phyloP scores from a whole-genome alignment of 2,329 filamentous ascomycete species.

The Orbilia brochopaga region DNA sequence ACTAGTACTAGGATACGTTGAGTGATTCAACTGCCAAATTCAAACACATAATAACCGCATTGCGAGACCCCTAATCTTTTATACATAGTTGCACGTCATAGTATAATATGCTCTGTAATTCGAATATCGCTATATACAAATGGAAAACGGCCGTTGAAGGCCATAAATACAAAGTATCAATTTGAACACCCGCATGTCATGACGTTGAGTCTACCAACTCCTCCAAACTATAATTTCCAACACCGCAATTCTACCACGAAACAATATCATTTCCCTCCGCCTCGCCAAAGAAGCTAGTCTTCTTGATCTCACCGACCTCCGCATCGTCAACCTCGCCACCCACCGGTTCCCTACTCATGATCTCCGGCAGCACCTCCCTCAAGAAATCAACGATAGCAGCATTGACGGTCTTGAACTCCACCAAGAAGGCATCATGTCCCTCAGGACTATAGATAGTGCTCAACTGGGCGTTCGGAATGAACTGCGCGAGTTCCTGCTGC shows the following conservation, averaged over 20 bases:
- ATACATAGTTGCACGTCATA: too few species aligned
- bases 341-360: conserved; percentile 69
- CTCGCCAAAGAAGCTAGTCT: conserved; percentile 47
- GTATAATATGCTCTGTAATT: too few species aligned
- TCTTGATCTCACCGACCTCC: conserved; percentile 41
- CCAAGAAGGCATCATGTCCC: conserved; percentile 92
- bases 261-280: conserved; percentile 40
- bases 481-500: conserved; percentile 85
- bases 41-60: too few species aligned
- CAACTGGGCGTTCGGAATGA: conserved; percentile 77
- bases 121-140: too few species aligned
- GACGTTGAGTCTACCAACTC: conserved; percentile 17
- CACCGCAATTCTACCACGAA: conserved; percentile 21
- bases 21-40: too few species aligned
- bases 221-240: background rate
- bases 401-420: conserved; percentile 98
- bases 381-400: conserved; percentile 82
- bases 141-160: background rate
- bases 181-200: background rate
- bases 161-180: background rate
- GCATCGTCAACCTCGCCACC: conserved; percentile 1
- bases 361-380: conserved; percentile 79
- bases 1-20: too few species aligned
- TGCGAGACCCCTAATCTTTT: too few species aligned
- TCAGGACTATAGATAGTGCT: conserved; percentile 92